phyloP scores from a whole-genome alignment of 352 stramenopile genomes.

The Globisporangium rhizosaccharum region DNA sequence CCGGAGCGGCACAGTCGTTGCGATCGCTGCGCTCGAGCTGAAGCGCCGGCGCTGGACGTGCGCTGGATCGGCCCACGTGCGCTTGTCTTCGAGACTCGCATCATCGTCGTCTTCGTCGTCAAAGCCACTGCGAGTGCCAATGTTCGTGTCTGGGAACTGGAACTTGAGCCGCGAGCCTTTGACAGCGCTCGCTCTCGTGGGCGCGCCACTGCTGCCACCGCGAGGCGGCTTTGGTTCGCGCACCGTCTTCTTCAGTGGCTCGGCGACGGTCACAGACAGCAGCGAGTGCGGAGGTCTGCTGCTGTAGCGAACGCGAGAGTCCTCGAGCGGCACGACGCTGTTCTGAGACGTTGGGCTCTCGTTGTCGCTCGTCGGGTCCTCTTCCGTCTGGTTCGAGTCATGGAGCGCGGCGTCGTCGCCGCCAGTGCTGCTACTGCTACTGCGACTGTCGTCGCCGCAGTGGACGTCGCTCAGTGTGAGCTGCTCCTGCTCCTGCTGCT shows the following conservation, averaged over 20 bases:
- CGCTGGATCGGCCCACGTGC: too few species aligned
- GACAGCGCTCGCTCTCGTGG: not conserved
- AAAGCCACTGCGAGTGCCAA: constrained; percentile 23
- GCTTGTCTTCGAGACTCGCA: not conserved
- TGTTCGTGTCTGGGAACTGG: constrained; percentile 47
- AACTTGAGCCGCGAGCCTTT: constrained; percentile 43
- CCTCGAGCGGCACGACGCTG: not conserved
- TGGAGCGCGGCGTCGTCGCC: not conserved
- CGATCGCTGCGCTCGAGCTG: constrained; percentile 32
- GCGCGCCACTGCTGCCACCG: constrained; percentile 7
- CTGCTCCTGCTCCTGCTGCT: constrained; percentile 18
- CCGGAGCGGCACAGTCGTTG: constrained; percentile 34
- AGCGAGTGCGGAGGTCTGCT: not conserved
- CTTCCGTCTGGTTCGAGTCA: constrained; percentile 50
- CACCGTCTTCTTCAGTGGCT: constrained; percentile 28
- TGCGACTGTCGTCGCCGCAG: constrained; percentile 17
- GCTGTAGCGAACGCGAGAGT: not conserved
- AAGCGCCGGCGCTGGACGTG: constrained; percentile 18
- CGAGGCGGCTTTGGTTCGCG: constrained; percentile 41
- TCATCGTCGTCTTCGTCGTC: not conserved
- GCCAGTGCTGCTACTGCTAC: constrained; percentile 2
- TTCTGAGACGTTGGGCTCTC: not conserved
- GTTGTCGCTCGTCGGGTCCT: constrained; percentile 14
- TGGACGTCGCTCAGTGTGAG: constrained; percentile 15
- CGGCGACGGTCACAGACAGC: constrained; percentile 24